Base-by-base conservation (phyloP, 352 stramenopile genomes). In the Phytophthora lateralis region DNA sequence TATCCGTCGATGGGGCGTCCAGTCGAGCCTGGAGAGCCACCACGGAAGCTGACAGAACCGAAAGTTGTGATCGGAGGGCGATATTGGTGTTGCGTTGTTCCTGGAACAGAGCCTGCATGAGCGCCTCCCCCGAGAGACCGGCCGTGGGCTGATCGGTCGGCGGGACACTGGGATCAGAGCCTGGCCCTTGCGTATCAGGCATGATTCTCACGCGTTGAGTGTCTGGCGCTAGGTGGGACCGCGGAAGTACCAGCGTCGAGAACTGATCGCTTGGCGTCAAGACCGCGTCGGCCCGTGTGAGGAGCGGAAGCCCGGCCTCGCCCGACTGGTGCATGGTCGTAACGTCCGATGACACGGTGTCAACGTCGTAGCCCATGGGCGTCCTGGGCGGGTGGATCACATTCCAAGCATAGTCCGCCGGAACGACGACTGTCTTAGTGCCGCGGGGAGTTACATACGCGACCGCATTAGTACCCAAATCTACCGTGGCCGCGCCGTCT, bases 251-350 rank as follows among this genome's bases (percentile, higher is more conserved):
- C 11, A 12, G 30, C 30, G 11, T 37, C 30, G 30, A 37, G 30
- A 37, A 37, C 11, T 14, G 8, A 12, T 37, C 48, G 34, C 34
- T 21, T 4, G 48, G 48, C 6, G 48, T 55, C 18, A 55, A 11
- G 17, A 21, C 21, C 2, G 48, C 48, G 14, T 55, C 48, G 18
- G 14, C 48, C 32, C 32, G 48, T 8, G 48, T 55, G 20, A 55
- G 48, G 12, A 55, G 34, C 21, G 48, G 48, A 12, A 44, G 21
- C 30, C 30, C 47, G 12, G 15, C 34, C 5, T 44, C 32, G 18
- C 0, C 12, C 11, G 35, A 42, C 35, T 12, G 35, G 35, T 42
- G 35, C 35, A 18, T 42, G 35, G 39, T 45, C n/a, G 17, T 24
- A 11, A 6, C 24, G 20, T 34, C 24, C 21, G 43, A 21, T 6